These are phyloP conservation scores for Pichia sp. DNA, from an alignment of 1,139 yeast genomes.

Conservation along the genomic window DNA sequence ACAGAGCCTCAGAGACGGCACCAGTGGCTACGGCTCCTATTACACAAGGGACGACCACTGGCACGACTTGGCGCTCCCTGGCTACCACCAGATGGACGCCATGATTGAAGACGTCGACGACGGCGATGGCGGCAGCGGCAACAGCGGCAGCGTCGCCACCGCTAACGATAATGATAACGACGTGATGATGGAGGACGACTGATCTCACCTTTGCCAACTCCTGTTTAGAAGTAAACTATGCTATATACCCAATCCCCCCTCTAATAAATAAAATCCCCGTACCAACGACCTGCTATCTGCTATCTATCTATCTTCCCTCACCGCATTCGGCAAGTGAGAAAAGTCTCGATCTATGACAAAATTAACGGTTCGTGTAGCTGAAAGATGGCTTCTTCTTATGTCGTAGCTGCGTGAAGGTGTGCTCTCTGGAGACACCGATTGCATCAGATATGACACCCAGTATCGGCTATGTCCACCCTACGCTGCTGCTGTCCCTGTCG, in stretches of 20 bases:
- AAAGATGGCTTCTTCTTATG: too few species aligned
- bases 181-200: constrained; percentile 15
- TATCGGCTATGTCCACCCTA: constrained; percentile 15
- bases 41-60: constrained; percentile 18
- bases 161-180: constrained; percentile 5
- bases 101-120: constrained; percentile 13
- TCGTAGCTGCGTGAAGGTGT: too few species aligned
- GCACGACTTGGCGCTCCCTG: neutral
- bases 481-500: constrained; percentile 12
- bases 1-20: constrained; percentile 15
- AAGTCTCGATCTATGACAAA: too few species aligned
- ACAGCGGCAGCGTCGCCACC: too few species aligned
- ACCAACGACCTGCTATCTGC: too few species aligned
- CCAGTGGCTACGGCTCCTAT: constrained; percentile 21
- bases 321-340: too few species aligned
- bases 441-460: neutral
- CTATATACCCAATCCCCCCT: neutral
- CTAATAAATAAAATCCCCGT: too few species aligned
- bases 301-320: too few species aligned
- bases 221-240: neutral
- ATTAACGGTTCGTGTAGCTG: too few species aligned
- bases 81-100: neutral
- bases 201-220: neutral
- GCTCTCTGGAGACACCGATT: neutral
- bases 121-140: neutral